Percentiles rank a stretch among this genome's conserved stretches.
Evolutionary conservation across 139 green algal species (phyloP).

Genomic region (Chlorella sp.): DNA sequence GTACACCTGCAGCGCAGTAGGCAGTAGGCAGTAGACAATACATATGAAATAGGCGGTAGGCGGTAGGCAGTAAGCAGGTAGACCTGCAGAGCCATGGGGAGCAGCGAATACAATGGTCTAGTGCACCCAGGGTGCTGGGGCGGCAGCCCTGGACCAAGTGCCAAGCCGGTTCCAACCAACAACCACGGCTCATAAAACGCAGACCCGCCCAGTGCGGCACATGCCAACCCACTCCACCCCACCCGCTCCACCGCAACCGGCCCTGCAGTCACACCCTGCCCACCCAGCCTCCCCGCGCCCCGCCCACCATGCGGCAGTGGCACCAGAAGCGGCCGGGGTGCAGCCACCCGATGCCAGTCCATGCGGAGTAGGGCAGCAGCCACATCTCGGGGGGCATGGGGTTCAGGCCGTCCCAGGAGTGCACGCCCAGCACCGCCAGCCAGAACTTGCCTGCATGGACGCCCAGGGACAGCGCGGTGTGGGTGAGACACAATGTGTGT

Average conservation of each 20-base stretch:
- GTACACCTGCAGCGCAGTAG: constrained; percentile 84
- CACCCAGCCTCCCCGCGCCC: no score
- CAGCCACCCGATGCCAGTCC: constrained; percentile 79
- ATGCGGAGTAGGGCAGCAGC: constrained; percentile 91
- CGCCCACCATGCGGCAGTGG: constrained; percentile 93
- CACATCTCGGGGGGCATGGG: constrained; percentile 97
- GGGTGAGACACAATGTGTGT: no score
- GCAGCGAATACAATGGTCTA: not conserved
- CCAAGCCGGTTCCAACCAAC: not conserved
- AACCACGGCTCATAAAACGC: not conserved
- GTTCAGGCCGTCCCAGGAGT: constrained; percentile 94
- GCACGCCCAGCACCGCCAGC: constrained; percentile 93
- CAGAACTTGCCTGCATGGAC: constrained; percentile 95
- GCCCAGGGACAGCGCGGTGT: no score
- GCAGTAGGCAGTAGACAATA: not conserved
- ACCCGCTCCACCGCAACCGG: not conserved
- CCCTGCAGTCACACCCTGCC: not conserved
- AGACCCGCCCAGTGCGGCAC: not conserved
- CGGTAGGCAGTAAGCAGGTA: not conserved
- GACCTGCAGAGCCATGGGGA: not conserved
- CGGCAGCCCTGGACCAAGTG: no score
- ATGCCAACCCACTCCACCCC: not conserved
- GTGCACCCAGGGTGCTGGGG: not conserved
- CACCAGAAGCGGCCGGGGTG: constrained; percentile 98
- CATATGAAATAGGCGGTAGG: no score